These are phyloP conservation scores for Alternaria triticimaculans DNA, from an alignment of 2,329 filamentous ascomycete species.

Conservation along the genomic window DNA sequence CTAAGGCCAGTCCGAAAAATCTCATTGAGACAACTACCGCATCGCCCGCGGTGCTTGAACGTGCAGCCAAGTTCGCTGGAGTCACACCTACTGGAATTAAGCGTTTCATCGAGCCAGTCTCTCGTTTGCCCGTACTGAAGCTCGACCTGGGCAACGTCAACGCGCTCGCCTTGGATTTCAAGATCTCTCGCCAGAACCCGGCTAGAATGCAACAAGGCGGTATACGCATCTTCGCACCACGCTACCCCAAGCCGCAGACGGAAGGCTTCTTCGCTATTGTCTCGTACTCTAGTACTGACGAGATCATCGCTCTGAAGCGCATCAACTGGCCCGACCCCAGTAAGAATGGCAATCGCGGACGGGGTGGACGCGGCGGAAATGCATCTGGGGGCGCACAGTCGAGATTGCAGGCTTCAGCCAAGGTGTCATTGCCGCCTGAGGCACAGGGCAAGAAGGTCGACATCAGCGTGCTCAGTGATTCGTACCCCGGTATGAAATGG, in stretches of 20 bases:
- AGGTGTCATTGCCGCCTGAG: conserved; percentile 66
- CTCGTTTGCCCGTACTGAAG: conserved; percentile 72
- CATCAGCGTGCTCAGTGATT: conserved; percentile 82
- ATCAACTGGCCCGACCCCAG: conserved; percentile 70
- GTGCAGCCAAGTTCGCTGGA: conserved; percentile 56
- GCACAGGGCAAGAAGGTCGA: conserved; percentile 68
- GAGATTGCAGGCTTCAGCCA: conserved; percentile 61
- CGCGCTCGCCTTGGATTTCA: conserved; percentile 67
- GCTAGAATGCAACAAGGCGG: conserved; percentile 52
- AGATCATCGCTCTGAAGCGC: conserved; percentile 85
- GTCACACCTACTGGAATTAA: conserved; percentile 55
- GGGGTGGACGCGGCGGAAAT: conserved; percentile 11
- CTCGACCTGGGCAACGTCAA: conserved; percentile 68
- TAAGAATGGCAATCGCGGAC: conserved; percentile 3
- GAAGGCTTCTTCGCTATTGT: conserved; percentile 92
- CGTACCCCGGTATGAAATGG: conserved; percentile 80
- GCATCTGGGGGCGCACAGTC: conserved; percentile 24
- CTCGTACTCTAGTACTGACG: conserved; percentile 70
- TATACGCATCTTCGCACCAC: conserved; percentile 81
- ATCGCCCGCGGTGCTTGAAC: conserved; percentile 37
- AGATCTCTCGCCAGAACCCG: conserved; percentile 71
- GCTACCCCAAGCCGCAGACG: conserved; percentile 91
- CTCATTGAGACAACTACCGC: conserved; percentile 50
- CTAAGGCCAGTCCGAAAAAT: conserved; percentile 40
- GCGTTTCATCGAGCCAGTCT: conserved; percentile 66